Base-by-base conservation (phyloP, 805 yeast species). In the Phaffomyces opuntiae region DNA sequence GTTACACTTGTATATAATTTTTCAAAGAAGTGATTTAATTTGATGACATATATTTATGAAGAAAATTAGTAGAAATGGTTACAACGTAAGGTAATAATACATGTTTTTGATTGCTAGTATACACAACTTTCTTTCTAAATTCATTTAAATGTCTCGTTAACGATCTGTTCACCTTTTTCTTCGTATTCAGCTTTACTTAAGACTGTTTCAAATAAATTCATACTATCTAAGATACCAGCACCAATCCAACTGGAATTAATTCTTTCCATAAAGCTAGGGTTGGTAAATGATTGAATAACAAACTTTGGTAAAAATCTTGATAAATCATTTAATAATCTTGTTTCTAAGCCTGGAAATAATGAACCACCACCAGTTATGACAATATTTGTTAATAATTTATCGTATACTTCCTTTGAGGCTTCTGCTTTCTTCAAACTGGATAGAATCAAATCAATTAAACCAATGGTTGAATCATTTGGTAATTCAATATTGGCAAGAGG, bases 141-240 rank as follows among this genome's bases (percentile, higher is more conserved):
- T 33, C 19, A 72, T 57, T 71, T 73, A 50, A 73, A 72, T 59
- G 62, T 70, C 43, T 72, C 77, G 16, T 62, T 45, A n/a, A 73
- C 62, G 38, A 57, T 58, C 29, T 72, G 75, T 50, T 64, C 69
- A 9, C 95, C 95, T 13, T 74, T 79, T 61, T 85, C 93, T 44
- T 80, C 78, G 59, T 78, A 86, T 57, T 86, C 95, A 41, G 72
- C 75, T 52, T 74, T 77, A 17, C 81, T 74, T 7, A 86, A 83
- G 85, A 89, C 85, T 65, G 78, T 71, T 59, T 87, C 95, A 69
- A 86, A 86, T 4, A 88, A 81, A 44, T 90, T 91, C 63, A 86
- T 72, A 25, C 85, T 78, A 8, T 89, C 79, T 44, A 86, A 69
- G 29, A 87, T 83, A 50, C 85, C 76, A 4, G 91, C 91, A 16